Evolutionary conservation across 2,329 filamentous ascomycete species (phyloP), one percentile per base, ranked within the genome.

Genomic region (Fusarium verrucosum): DNA sequence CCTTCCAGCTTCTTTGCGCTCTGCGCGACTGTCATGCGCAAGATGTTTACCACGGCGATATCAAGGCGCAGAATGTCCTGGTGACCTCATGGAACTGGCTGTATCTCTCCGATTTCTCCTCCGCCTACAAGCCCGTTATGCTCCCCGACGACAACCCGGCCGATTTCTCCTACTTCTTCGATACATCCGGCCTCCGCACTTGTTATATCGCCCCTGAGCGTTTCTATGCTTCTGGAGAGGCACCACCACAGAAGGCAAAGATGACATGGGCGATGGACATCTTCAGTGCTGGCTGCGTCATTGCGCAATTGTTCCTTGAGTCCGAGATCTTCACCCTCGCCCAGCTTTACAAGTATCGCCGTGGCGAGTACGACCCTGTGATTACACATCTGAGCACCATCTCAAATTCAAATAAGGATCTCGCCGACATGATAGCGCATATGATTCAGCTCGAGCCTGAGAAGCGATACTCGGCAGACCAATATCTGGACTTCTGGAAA

Each of bases 31-130:
- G 92, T 71, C 95, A 99, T 76, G 84, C 90, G 25, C 86, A 90
- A 42, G 92, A 96, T 71, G 84, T 99, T 47, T 98, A 94, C 75
- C 95, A 99, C 75, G 96, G 95, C 56, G 96, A 99, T 74, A 98
- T 99, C 81, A 99, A 99, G 82, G 95, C 94, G 2, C 94, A 99
- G 77, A 99, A 99, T 72, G 88, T 96, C 32, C 82, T 99, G 43
- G 94, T 99, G 46, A 99, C 95, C 0, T 98, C 95, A 8, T 99
- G 95, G 95, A 97, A 98, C 79, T 99, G 96, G 95, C 84, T 99
- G 3, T 99, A 98, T 75, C 84, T 99, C 33, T 90, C 94, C n/a
- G 95, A 99, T 76, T 99, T 98, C 76, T 97, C 94, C 5, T 93
- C 94, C 0, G 90, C 92, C 0, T 98, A 96, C 81, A 99, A 99